Conservation (phyloP, 1,139 yeast species). For the Hansenula sp. region DNA sequence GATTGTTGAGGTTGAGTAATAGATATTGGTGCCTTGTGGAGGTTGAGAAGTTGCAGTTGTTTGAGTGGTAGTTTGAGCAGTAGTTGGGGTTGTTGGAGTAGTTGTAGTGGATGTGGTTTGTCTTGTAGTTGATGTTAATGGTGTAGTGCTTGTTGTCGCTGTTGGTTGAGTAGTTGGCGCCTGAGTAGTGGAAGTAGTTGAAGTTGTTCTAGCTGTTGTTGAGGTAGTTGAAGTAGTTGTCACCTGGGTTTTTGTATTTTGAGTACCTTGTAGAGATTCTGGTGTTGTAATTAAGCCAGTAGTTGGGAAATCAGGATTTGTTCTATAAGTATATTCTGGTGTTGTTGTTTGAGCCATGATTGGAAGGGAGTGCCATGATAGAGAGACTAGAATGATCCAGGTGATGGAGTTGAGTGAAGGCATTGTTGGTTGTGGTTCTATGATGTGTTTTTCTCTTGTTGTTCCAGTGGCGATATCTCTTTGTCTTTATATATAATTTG, state of each 20-base stretch:
- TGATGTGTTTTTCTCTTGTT: too few relatives aligned
- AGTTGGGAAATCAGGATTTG: slow-evolving; percentile 15
- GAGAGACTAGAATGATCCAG: neutral
- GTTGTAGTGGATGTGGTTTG: neutral
- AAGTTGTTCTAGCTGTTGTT: neutral
- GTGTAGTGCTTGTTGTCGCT: neutral
- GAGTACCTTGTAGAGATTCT: slow-evolving; percentile 12
- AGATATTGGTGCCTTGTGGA: neutral
- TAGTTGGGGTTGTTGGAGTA: slow-evolving; percentile 2
- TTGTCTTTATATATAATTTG: too few relatives aligned
- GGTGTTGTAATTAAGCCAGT: slow-evolving; percentile 16
- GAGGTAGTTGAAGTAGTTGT: slow-evolving; percentile 1
- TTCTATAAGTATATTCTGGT: slow-evolving; percentile 8
- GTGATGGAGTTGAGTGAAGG: neutral
- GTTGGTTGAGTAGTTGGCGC: neutral
- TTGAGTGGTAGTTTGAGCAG: slow-evolving; percentile 5
- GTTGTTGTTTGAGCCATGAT: slow-evolving; percentile 2
- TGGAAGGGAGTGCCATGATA: neutral
- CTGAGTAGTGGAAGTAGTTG: neutral
- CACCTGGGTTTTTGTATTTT: neutral
- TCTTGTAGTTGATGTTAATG: neutral
- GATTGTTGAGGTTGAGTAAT: neutral
- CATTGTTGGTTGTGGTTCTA: neutral
- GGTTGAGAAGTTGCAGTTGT: neutral
- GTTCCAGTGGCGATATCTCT: too few relatives aligned